Base-by-base conservation (phyloP, 1,284 basidiomycete genomes). In the Ganoderma leucocontextum region DNA sequence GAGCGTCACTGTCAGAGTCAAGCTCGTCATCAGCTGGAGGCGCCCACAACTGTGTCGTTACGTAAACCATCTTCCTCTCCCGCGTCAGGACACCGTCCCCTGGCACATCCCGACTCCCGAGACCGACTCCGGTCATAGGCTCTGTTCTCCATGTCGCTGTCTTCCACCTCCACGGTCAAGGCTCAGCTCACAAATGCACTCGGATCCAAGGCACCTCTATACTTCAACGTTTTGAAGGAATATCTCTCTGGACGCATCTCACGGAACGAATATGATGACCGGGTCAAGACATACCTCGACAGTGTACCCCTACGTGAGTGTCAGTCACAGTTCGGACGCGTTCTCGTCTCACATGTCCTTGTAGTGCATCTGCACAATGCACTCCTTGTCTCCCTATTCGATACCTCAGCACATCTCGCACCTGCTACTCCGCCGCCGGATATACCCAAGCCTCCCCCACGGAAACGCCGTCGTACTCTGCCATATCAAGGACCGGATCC, bases 331-430 rank as follows among this genome's bases (percentile, higher is more conserved):
- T 49, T 13, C 2, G 8, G 44, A 9, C 5, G 3, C 2, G 1
- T 52, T n/a, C n/a, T 47, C 36, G 49, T 36, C 19, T 47, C 44
- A 52, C 68, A 41, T 38, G 1, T 2, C 67, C 25, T 62, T 59
- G 57, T 73, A 92, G 91, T 94, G 39, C 91, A 92, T 77, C 81
- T 94, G 2, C 93, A 95, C 75, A 95, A 95, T 78, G 87, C 92
- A 4, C 83, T 95, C 36, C 89, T 95, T 59, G 92, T 94, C 47
- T 93, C 93, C 4, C 79, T 95, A 13, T 92, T 95, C 71, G 92
- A 93, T 76, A 90, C 91, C 25, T 92, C 92, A 0, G 87, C 90
- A 0, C 87, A 91, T 72, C 87, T 87, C 69, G 85, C 87, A 58
- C 87, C 87, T 15, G 86, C 88, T 0, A 88, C 90, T 0, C 89